phyloP scores from a whole-genome alignment of 1,284 basidiomycete species.

The Omphalotus olearius region DNA sequence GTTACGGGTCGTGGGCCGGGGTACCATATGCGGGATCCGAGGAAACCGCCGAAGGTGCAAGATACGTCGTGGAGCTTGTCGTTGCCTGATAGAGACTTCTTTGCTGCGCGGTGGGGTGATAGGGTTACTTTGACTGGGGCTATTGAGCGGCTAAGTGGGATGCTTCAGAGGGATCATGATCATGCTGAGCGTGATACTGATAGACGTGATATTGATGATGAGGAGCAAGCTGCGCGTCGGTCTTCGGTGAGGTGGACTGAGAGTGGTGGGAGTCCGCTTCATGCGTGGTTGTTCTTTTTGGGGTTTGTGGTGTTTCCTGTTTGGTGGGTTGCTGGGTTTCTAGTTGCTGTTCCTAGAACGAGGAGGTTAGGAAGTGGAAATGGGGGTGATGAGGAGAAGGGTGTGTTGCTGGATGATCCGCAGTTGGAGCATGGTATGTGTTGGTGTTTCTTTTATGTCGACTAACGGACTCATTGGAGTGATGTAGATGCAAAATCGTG shows the following conservation, averaged over 20 bases:
- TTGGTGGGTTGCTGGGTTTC: conserved; percentile 51
- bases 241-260: conserved; percentile 33
- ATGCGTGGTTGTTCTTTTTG: conserved; percentile 53
- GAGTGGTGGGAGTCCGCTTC: conserved; percentile 48
- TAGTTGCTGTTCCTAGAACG: conserved; percentile 41
- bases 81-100: conserved; percentile 26
- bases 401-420: conserved; percentile 46
- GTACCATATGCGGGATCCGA: conserved; percentile 77
- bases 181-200: conserved; percentile 15
- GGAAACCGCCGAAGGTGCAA: conserved; percentile 51
- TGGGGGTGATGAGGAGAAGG: conserved; percentile 39
- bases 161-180: conserved; percentile 15
- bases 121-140: neutral
- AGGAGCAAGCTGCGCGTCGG: no score
- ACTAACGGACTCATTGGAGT: neutral
- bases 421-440: conserved; percentile 39
- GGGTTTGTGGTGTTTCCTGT: conserved; percentile 53
- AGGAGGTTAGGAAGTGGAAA: conserved; percentile 38
- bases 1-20: conserved; percentile 17
- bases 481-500: conserved; percentile 44
- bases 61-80: conserved; percentile 59
- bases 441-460: neutral
- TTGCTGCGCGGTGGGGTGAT: neutral
- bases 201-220: conserved; percentile 5
- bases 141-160: neutral